Conservation (phyloP, 176 grass and related monocot genomes). For the Lolium multiflorum region DNA sequence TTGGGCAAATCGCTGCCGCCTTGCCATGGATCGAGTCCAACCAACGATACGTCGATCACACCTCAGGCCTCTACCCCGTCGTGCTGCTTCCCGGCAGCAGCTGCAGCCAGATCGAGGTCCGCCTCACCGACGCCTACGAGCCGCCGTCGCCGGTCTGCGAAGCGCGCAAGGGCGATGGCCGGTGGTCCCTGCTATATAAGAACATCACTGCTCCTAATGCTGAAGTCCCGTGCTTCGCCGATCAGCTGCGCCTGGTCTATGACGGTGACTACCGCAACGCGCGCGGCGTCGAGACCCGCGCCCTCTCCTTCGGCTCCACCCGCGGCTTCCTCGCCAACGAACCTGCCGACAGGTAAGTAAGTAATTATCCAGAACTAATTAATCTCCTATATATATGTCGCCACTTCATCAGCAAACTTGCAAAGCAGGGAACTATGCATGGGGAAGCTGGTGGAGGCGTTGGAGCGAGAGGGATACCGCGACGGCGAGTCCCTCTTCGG, state of each 20-base stretch:
- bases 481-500: constrained; percentile 50
- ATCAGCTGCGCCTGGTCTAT: constrained; percentile 35
- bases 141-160: constrained; percentile 19
- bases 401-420: no score
- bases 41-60: neutral
- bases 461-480: constrained; percentile 40
- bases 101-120: constrained; percentile 39
- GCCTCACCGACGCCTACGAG: constrained; percentile 33
- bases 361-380: neutral
- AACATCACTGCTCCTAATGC: constrained; percentile 15
- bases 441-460: constrained; percentile 7
- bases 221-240: constrained; percentile 8
- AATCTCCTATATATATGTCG: neutral
- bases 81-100: constrained; percentile 30
- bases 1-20: neutral
- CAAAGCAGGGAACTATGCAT: neutral
- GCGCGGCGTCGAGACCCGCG: constrained; percentile 27
- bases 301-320: constrained; percentile 40
- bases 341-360: neutral
- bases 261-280: constrained; percentile 23
- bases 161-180: neutral
- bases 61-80: neutral
- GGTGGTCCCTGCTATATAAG: constrained; percentile 44
- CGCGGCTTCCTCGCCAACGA: neutral
- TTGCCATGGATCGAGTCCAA: neutral